These are phyloP conservation scores for Tricholoma terreum DNA, from an alignment of 768 basidiomycete genomes.

Conservation along the genomic window DNA sequence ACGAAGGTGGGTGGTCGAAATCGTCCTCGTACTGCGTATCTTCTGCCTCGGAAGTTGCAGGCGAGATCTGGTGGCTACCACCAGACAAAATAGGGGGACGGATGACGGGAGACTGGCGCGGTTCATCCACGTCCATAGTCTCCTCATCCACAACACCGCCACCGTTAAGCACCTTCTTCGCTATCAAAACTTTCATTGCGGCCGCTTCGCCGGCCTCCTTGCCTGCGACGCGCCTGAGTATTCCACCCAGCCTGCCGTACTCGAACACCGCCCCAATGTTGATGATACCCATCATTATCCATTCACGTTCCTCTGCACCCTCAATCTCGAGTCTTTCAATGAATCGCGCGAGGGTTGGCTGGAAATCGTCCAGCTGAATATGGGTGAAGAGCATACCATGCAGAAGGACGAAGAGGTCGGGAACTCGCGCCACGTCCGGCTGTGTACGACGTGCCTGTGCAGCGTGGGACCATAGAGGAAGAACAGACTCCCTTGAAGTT, in stretches of 20 bases:
- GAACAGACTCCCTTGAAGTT: constrained; percentile 85
- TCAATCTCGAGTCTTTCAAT: constrained; percentile 85
- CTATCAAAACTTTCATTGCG: constrained; percentile 5
- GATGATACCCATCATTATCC: constrained; percentile 94
- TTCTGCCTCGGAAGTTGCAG: constrained; percentile 27
- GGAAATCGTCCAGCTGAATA: constrained; percentile 91
- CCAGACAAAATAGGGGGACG: neutral
- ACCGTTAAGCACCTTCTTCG: constrained; percentile 15
- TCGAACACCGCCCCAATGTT: constrained; percentile 84
- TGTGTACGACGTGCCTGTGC: constrained; percentile 70
- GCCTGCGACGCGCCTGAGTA: constrained; percentile 63
- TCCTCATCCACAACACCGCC: constrained; percentile 41
- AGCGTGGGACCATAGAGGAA: constrained; percentile 81
- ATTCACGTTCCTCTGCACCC: constrained; percentile 77
- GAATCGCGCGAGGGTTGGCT: constrained; percentile 75
- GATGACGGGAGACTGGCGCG: constrained; percentile 26
- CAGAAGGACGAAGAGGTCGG: constrained; percentile 85
- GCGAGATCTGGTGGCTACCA: constrained; percentile 24
- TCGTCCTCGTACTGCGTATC: constrained; percentile 10
- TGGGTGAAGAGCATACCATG: constrained; percentile 98
- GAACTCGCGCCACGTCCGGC: constrained; percentile 61
- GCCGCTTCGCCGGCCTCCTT: constrained; percentile 38
- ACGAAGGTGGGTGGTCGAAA: constrained; percentile 55
- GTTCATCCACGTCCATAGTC: constrained; percentile 67
- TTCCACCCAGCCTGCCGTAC: constrained; percentile 74